phyloP scores from a whole-genome alignment of 441 rosid species.

The Gossypium davidsonii region DNA sequence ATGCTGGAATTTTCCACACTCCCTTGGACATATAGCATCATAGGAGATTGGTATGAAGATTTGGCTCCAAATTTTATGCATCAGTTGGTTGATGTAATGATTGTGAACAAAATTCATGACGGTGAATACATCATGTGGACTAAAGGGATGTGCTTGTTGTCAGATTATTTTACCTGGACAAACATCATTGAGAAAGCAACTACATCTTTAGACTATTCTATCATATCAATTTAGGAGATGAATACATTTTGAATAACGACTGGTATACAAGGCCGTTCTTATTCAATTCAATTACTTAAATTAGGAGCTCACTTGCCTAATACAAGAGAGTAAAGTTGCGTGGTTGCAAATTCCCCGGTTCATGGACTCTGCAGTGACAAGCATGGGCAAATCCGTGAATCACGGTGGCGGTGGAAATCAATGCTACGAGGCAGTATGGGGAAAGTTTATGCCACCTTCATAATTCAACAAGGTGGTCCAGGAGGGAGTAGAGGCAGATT shows the following conservation, averaged over 20 bases:
- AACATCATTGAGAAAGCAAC: background rate
- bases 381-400: background rate
- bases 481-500: background rate
- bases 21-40: background rate
- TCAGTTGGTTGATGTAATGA: conserved; percentile 8
- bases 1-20: conserved; percentile 19
- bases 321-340: background rate
- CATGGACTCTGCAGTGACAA: background rate
- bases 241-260: background rate
- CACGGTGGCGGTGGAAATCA: background rate
- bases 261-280: background rate
- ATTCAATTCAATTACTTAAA: background rate
- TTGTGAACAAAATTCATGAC: conserved; percentile 10
- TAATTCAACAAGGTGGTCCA: background rate
- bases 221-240: background rate
- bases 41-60: background rate
- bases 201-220: background rate
- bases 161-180: background rate
- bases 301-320: background rate
- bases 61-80: background rate
- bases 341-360: background rate
- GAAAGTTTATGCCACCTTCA: background rate
- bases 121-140: background rate
- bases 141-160: background rate
- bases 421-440: background rate